These are phyloP conservation scores for Wickerhamomyces subpelliculosus DNA, from an alignment of 805 yeast species.

Conservation along the genomic window DNA sequence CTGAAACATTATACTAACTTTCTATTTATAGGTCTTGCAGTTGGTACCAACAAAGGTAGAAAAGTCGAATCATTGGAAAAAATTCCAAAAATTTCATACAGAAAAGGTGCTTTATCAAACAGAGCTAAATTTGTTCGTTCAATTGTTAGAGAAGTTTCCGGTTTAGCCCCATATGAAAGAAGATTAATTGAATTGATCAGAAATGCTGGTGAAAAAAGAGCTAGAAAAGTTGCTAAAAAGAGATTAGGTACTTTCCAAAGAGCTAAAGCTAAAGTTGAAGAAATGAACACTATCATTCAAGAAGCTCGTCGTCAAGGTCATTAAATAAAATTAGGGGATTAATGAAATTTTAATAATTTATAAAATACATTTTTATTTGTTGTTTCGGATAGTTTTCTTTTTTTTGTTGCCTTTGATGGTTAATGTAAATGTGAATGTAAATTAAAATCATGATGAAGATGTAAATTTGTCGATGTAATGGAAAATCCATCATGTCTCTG, in stretches of 20 bases:
- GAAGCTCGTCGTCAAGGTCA: slow-evolving; percentile 80
- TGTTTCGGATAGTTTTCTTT: slow-evolving; percentile 1
- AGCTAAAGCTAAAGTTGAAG: slow-evolving; percentile 99
- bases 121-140: slow-evolving; percentile 94
- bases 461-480: background rate
- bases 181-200: slow-evolving; percentile 98
- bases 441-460: background rate
- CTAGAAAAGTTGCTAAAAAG: slow-evolving; percentile 99
- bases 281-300: slow-evolving; percentile 92
- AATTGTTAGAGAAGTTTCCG: slow-evolving; percentile 94
- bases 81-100: slow-evolving; percentile 86
- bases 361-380: background rate
- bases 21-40: slow-evolving; percentile 68
- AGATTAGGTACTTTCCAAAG: slow-evolving; percentile 99
- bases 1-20: slow-evolving; percentile 25
- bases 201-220: slow-evolving; percentile 99
- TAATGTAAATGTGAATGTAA: slow-evolving; percentile 1
- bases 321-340: slow-evolving; percentile 26
- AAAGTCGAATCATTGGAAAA: slow-evolving; percentile 80
- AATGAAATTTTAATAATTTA: background rate
- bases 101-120: slow-evolving; percentile 95
- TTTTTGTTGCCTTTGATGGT: background rate
- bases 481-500: too few relatives aligned
- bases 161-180: slow-evolving; percentile 99
- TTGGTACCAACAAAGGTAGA: slow-evolving; percentile 99